Base-by-base conservation (phyloP, 768 basidiomycete genomes). In the Psilocybe tampanensis region DNA sequence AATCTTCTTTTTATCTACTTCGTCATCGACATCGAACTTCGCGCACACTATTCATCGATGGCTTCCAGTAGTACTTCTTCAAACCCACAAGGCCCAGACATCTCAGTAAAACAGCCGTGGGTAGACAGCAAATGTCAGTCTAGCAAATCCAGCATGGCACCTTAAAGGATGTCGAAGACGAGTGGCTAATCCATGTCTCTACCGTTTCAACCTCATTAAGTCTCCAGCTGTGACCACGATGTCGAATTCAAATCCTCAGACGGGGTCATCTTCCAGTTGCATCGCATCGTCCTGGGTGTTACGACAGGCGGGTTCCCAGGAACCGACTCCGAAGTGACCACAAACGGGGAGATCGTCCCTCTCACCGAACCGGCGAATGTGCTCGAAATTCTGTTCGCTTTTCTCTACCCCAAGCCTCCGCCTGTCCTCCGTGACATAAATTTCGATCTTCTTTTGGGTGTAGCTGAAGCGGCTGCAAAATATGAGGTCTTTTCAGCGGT, bases 401-500 rank as follows among this genome's bases (percentile, higher is more conserved):
- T 52, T 22, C 21, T 56, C 21, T 52, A 52, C 19, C 59, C 59
- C 18, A 56, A 43, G 51, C 39, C 36, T 21, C 50, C 47, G n/a
- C 44, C 45, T 11, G 23, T 52, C 24, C 47, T 56, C 5, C 33
- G 41, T 15, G 33, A 39, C 5, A 13, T 53, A 2, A 15, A 29
- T 12, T 60, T 60, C 29, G 23, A 44, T 8, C 8, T 44, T 5
- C 17, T 60, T 1, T 34, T 39, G 11, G 51, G 21, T n/a, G 39
- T 60, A 2, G 55, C 59, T 15, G 55, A 56, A 33, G 55, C 54
- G 15, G 51, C 34, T 17, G 59, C 52, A 23, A 60, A 60, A 32
- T 60, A 60, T n/a, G 49, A 60, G 26, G 51, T 56, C 8, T 60
- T 53, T 22, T 39, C 55, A 4, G 59, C 59, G 2, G 56, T 60